These are phyloP conservation scores for Malus hybrid DNA, from an alignment of 331 rosid genomes.

Conservation along the genomic window DNA sequence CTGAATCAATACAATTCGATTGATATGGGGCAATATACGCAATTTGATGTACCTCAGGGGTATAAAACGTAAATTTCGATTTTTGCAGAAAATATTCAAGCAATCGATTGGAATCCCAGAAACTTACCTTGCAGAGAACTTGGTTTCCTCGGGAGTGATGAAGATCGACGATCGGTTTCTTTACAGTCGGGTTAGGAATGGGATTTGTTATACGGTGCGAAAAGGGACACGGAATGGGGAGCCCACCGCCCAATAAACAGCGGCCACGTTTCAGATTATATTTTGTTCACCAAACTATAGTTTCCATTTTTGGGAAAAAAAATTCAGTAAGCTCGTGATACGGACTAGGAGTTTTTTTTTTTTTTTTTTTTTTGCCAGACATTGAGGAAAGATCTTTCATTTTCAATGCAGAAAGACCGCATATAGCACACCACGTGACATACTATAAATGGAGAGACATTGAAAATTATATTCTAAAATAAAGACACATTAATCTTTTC, in stretches of 20 bases:
- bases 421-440: accelerated
- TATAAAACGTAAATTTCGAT: not conserved
- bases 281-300: not conserved
- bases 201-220: not conserved
- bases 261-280: not conserved
- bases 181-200: not conserved
- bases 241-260: not conserved
- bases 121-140: not conserved
- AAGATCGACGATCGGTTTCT: not conserved
- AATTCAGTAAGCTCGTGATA: too few relatives aligned
- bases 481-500: accelerated
- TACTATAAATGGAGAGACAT: accelerated
- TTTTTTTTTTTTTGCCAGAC: too few relatives aligned
- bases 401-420: too few relatives aligned
- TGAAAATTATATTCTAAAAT: too few relatives aligned
- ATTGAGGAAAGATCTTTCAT: too few relatives aligned
- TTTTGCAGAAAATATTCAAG: not conserved
- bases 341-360: too few relatives aligned
- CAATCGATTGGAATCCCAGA: not conserved
- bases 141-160: not conserved
- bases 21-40: not conserved
- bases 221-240: not conserved
- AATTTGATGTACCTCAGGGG: too few relatives aligned
- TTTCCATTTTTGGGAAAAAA: too few relatives aligned
- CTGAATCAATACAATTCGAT: not conserved